A percentile compares a stretch with the other conserved stretches of the same genome.
phyloP scores from a whole-genome alignment of 768 basidiomycete species.

The Amanita thiersii region DNA sequence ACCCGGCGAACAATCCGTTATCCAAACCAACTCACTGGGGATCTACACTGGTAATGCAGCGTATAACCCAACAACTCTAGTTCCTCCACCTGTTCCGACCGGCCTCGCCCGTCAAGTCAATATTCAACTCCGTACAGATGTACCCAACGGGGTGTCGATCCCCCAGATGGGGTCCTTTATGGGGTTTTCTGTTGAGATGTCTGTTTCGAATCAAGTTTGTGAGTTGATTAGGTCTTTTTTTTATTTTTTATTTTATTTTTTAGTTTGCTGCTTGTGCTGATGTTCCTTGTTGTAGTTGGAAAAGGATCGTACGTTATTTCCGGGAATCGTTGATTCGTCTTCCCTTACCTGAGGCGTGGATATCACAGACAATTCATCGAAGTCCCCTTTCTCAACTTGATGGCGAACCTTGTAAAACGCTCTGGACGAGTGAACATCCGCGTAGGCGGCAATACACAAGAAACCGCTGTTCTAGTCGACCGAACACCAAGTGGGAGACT shows the following conservation, averaged over 20 bases:
- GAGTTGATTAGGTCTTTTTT: too few relatives aligned
- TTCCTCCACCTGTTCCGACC: conserved; percentile 18
- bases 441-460: conserved; percentile 77
- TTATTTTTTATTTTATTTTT: not conserved
- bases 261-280: not conserved
- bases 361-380: conserved; percentile 35
- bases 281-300: conserved; percentile 30
- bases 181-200: conserved; percentile 73
- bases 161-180: conserved; percentile 47
- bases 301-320: conserved; percentile 38
- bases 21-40: too few relatives aligned
- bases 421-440: conserved; percentile 56
- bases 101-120: conserved; percentile 6
- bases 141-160: conserved; percentile 23
- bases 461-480: conserved; percentile 45
- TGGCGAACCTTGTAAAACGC: conserved; percentile 57
- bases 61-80: conserved; percentile 21
- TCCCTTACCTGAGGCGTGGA: too few relatives aligned
- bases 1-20: too few relatives aligned
- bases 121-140: conserved; percentile 4
- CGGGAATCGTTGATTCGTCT: too few relatives aligned
- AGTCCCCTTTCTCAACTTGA: conserved; percentile 67
- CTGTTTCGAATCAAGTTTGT: conserved; percentile 49
- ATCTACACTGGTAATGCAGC: conserved; percentile 21
- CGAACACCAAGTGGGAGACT: conserved; percentile 34